phyloP scores from a whole-genome alignment of 768 basidiomycete species.

The Boletus barrowsii region DNA sequence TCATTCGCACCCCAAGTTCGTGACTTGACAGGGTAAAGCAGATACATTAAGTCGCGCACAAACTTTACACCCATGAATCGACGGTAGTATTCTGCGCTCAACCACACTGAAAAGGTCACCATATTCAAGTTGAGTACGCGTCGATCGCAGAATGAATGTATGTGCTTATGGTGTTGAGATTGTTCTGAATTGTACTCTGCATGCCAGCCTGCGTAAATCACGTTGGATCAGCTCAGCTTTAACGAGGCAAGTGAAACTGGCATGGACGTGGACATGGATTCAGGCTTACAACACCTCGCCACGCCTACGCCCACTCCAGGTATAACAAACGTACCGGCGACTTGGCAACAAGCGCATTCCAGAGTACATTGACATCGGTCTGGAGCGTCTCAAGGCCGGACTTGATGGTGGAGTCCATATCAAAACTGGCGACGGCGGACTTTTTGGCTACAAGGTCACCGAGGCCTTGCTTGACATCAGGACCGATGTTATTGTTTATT shows the following conservation, averaged over 20 bases:
- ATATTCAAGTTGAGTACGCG: neutral
- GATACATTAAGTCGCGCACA: neutral
- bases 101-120: neutral
- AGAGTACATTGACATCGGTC: fast-evolving
- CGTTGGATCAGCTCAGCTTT: neutral
- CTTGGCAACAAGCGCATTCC: neutral
- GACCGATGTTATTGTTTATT: fast-evolving
- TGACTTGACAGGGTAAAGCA: neutral
- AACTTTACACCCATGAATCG: neutral
- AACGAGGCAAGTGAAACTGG: no score
- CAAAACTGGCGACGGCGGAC: fast-evolving
- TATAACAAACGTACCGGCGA: slow-evolving; percentile 2
- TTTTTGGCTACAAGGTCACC: neutral
- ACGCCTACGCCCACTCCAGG: neutral
- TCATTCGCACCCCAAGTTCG: no score
- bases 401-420: fast-evolving
- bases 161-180: neutral
- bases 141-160: neutral
- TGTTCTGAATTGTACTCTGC: neutral
- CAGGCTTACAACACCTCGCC: neutral
- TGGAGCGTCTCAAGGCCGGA: neutral
- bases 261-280: neutral
- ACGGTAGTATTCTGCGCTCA: no score
- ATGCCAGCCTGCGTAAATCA: neutral
- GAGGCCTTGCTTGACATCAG: neutral